A percentile compares a stretch with the other conserved stretches of the same genome.
phyloP scores from a whole-genome alignment of 2,329 filamentous ascomycete genomes.

The Domatiomyces globalis region DNA sequence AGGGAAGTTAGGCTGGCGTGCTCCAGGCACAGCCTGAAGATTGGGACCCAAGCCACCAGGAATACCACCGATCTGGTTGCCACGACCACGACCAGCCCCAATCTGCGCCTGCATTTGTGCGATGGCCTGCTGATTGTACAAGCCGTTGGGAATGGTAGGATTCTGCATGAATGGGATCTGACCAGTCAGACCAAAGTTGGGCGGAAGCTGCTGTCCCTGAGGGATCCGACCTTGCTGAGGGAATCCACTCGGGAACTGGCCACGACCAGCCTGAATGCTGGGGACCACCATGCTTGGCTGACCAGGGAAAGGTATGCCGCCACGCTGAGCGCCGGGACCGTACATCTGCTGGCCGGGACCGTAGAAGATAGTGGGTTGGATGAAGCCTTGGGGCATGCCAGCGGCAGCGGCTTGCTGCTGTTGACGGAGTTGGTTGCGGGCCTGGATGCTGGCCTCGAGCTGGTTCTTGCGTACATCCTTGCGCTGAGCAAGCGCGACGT shows the following conservation, averaged over 20 bases:
- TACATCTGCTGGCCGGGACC: constrained; percentile 48
- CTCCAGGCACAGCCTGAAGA: constrained; percentile 41
- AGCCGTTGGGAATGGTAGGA: constrained; percentile 61
- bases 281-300: constrained; percentile 44
- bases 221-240: constrained; percentile 70
- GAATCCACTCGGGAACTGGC: constrained; percentile 70
- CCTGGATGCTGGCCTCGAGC: constrained; percentile 97
- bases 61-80: constrained; percentile 54
- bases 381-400: constrained; percentile 69
- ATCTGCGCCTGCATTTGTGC: constrained; percentile 65
- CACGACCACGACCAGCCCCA: constrained; percentile 53
- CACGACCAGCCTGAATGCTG: constrained; percentile 63
- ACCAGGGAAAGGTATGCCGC: constrained; percentile 48
- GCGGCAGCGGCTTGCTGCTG: constrained; percentile 88
- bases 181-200: constrained; percentile 66
- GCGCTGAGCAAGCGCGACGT: constrained; percentile 94
- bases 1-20: constrained; percentile 33
- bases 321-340: constrained; percentile 36
- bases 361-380: constrained; percentile 87
- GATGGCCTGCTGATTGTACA: constrained; percentile 42
- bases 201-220: constrained; percentile 69
- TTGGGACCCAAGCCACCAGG: constrained; percentile 57
- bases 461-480: constrained; percentile 99
- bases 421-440: constrained; percentile 95
- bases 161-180: constrained; percentile 47